These are phyloP conservation scores for Physcomitrium patens DNA, from an alignment of 225 moss, liverwort and hornwort genomes.

Conservation along the genomic window DNA sequence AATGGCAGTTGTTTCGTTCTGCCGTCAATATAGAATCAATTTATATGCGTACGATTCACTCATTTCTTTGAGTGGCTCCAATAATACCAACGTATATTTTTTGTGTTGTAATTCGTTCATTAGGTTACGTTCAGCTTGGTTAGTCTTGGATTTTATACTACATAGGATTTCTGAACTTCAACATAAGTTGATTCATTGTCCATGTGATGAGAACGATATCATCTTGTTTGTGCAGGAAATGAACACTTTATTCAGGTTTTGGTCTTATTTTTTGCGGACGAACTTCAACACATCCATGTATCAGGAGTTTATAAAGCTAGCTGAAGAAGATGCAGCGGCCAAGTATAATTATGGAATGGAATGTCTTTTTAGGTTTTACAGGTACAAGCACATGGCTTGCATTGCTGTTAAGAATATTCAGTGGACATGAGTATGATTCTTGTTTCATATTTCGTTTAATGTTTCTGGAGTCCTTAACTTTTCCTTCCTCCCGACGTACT, in stretches of 20 bases:
- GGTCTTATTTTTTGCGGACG: slow-evolving; percentile 96
- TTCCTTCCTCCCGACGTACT: background rate
- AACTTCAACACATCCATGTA: slow-evolving; percentile 99
- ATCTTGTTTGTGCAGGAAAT: slow-evolving; percentile 70
- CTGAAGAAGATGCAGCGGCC: slow-evolving; percentile 90
- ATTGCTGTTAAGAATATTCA: background rate
- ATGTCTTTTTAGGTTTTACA: slow-evolving; percentile 98
- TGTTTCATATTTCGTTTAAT: background rate
- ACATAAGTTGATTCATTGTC: background rate
- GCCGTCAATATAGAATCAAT: slow-evolving; percentile 8
- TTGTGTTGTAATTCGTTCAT: too few relatives aligned
- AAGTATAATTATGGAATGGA: slow-evolving; percentile 98
- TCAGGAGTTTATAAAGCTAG: slow-evolving; percentile 87
- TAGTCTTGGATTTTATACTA: background rate
- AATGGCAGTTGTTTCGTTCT: background rate
- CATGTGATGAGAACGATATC: background rate
- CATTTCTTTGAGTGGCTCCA: too few relatives aligned
- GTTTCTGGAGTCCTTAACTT: background rate
- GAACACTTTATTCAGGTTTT: slow-evolving; percentile 97
- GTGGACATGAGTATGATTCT: background rate
- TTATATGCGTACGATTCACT: too few relatives aligned
- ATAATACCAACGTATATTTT: too few relatives aligned
- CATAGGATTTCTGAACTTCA: background rate
- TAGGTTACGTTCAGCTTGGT: background rate
- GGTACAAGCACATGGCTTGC: slow-evolving; percentile 33